Conservation (phyloP, 1,139 yeast species). For the Pichia kudriavzevii region DNA sequence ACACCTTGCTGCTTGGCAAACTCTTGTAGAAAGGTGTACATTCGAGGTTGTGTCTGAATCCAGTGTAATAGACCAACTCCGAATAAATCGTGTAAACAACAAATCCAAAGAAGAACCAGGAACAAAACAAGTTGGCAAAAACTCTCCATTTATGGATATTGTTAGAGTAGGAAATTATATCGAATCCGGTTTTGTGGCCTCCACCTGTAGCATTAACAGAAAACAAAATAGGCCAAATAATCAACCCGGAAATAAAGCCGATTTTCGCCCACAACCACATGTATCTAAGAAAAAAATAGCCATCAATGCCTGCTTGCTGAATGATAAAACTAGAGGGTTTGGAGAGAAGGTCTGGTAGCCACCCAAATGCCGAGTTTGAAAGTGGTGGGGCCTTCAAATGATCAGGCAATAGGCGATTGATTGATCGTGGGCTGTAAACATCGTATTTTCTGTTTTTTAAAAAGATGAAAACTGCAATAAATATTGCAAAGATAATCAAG, state of each 20-base stretch:
- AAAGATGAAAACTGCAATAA: constrained; percentile 45
- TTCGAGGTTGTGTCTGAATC: constrained; percentile 73
- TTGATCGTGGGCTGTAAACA: constrained; percentile 62
- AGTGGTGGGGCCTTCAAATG: constrained; percentile 57
- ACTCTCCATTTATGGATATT: constrained; percentile 50
- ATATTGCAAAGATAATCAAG: constrained; percentile 44
- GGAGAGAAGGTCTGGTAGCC: constrained; percentile 49
- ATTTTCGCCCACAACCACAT: constrained; percentile 39
- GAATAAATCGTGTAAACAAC: constrained; percentile 68
- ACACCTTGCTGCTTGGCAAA: constrained; percentile 67
- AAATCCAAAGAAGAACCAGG: constrained; percentile 71
- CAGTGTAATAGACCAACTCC: constrained; percentile 72
- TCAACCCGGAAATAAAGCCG: constrained; percentile 33
- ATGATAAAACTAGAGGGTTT: constrained; percentile 60
- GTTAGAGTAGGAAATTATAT: constrained; percentile 72
- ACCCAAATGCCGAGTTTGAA: constrained; percentile 55
- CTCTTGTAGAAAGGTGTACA: constrained; percentile 75
- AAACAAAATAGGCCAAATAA: constrained; percentile 51
- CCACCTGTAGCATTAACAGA: constrained; percentile 64
- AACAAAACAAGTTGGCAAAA: constrained; percentile 79
- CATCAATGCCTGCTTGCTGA: constrained; percentile 71
- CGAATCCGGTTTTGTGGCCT: constrained; percentile 53
- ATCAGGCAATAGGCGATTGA: constrained; percentile 49
- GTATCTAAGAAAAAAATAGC: constrained; percentile 60
- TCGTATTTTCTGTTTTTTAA: constrained; percentile 50